Base-by-base conservation (phyloP, 495 filamentous ascomycete species). In the Daldinia concentrica region DNA sequence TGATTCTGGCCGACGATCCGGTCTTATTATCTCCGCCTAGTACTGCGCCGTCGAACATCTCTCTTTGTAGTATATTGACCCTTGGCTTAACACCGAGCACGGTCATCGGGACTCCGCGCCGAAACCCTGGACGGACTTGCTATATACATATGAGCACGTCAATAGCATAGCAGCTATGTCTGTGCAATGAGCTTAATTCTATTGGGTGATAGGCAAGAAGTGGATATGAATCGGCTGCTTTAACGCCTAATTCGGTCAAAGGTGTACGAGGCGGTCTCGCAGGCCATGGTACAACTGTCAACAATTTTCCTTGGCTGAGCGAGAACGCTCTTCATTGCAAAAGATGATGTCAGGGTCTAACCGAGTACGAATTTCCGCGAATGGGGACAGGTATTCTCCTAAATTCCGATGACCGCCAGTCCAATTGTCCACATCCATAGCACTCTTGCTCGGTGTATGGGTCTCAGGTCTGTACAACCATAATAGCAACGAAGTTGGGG, bases 381-480 rank as follows among this genome's bases (percentile, higher is more conserved):
- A 56, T 45, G 37, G 43, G 34, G 8, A 62, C 36, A 15, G 56
- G 30, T 61, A 73, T 73, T 63, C 45, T 59, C 62, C 66, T 73
- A 66, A 73, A 66, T 50, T 69, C 71, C 71, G 71, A 36, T 62
- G 12, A 29, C 51, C 11, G 48, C 63, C 59, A 34, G 56, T 60
- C 64, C 63, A 64, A 45, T 64, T 34, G n/a, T 41, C 22, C 43
- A 55, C 52, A 50, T 59, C 62, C 26, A 27, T 27, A 27, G 58
- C 11, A 1, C 11, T 56, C 19, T 48, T 41, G 32, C 45, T 61
- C 55, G 62, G 61, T 59, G 56, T 65, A 4, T 36, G 36, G 1
- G 32, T 58, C 11, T 14, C 19, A 52, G 27, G 32, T 39, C 11
- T 34, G 27, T 54, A n/a, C 50, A 30, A 54, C 24, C 19, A 6